Conservation (phyloP, 805 yeast species). For the Candida tammaniensis region DNA sequence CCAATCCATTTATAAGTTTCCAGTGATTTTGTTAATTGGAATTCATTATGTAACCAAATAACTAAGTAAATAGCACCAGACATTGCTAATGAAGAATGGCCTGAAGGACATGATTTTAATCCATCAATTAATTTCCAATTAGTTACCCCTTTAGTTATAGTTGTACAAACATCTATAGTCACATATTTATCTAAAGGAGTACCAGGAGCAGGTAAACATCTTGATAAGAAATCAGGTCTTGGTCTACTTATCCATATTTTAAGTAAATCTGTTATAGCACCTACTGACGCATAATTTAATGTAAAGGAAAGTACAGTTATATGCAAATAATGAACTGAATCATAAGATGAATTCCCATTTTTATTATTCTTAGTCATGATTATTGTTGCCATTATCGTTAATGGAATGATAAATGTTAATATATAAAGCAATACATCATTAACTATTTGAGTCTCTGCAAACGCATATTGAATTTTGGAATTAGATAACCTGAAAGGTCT, state of each 20-base stretch:
- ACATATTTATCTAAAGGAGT: slow-evolving; percentile 26
- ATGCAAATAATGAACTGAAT: slow-evolving; percentile 16
- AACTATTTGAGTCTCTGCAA: slow-evolving; percentile 27
- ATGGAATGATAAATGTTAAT: slow-evolving; percentile 25
- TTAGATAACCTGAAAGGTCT: slow-evolving; percentile 28
- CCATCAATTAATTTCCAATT: slow-evolving; percentile 29
- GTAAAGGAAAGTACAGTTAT: slow-evolving; percentile 29
- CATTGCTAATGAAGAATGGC: slow-evolving; percentile 36
- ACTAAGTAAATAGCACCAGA: slow-evolving; percentile 31
- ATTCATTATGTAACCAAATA: slow-evolving; percentile 26
- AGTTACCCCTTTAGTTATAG: slow-evolving; percentile 24
- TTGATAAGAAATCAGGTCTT: slow-evolving; percentile 41
- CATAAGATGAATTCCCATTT: slow-evolving; percentile 2
- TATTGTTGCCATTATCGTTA: slow-evolving; percentile 17
- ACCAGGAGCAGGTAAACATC: slow-evolving; percentile 30
- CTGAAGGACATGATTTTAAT: slow-evolving; percentile 40
- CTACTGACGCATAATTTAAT: slow-evolving; percentile 25
- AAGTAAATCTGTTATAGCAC: slow-evolving; percentile 34
- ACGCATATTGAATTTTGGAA: slow-evolving; percentile 28
- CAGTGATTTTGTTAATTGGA: slow-evolving; percentile 10
- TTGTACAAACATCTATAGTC: slow-evolving; percentile 29
- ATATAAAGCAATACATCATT: slow-evolving; percentile 31
- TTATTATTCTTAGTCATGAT: slow-evolving; percentile 6
- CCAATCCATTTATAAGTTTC: slow-evolving; percentile 4
- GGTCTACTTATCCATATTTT: slow-evolving; percentile 41